Base-by-base conservation (phyloP, 73 alveolate species). In the Stentor roeselii region DNA sequence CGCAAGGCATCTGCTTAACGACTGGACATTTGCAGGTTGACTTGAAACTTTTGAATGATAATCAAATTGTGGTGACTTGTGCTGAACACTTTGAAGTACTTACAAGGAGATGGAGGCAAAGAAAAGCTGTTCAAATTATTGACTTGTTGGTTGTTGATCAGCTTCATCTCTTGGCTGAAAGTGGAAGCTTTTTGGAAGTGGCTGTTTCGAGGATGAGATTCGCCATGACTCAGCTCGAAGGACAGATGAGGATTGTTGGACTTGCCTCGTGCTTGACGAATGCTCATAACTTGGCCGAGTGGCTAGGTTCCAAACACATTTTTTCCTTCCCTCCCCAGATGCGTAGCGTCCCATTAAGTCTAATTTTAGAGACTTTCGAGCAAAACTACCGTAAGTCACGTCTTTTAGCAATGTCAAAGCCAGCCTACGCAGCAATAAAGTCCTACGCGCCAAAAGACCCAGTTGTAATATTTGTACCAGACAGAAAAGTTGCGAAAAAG, bases 241-340 rank as follows among this genome's bases (percentile, higher is more conserved):
- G 74, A 40, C 86, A 92, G 6, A 88, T 93, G 67, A 87, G 98
- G 60, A 87, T 96, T 61, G 90, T 96, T 75, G 99, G 93, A 32
- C 83, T 96, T 37, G 91, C 97, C 2, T 77, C 94, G 58, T 92
- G 98, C 0, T 84, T 96, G 32, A 97, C 98, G 3, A 96, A 96
- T 82, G 92, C 97, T 76, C 89, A 87, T 86, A 98, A 94, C 77
- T 78, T 96, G 80, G 93, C 96, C n/a, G 94, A 91, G 4, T 93
- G 98, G 97, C 88, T 90, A 3, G 97, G 95, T 3, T 58, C 78
- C 15, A 39, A 37, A 39, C 32, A 76, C 39, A 76, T 39, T 41
- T 76, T 37, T 2, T 36, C 15, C 34, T 76, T 76, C 39, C 84
- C 27, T 2, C 0, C 60, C 21, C 14, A 34, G 34, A 39, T 38